Evolutionary conservation across 129 eudicot species (phyloP).

Genomic region (Ambrosia artemisiifolia): DNA sequence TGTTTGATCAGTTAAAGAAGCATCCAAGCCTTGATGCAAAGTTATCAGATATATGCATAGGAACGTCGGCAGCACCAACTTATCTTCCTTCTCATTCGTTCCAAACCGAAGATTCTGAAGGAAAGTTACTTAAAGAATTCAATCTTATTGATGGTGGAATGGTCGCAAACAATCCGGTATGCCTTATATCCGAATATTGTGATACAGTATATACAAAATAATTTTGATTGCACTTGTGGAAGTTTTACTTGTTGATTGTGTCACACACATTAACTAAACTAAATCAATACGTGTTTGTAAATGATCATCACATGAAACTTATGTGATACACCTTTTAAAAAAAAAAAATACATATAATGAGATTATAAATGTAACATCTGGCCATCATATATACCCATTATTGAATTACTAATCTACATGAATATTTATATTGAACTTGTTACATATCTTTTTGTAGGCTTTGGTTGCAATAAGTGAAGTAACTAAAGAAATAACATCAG

Average conservation of each 20-base stretch:
- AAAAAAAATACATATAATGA: too few relatives aligned
- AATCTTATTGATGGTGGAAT: conserved; percentile 58
- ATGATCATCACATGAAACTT: too few relatives aligned
- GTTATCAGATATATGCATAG: conserved; percentile 47
- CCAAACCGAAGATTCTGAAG: conserved; percentile 8
- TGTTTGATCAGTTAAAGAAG: conserved; percentile 25
- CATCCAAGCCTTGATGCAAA: conserved; percentile 36
- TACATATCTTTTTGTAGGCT: conserved; percentile 18
- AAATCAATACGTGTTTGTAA: too few relatives aligned
- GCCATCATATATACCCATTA: neutral
- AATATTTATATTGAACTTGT: neutral
- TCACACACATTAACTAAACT: too few relatives aligned
- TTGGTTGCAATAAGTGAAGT: conserved; percentile 33
- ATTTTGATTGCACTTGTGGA: too few relatives aligned
- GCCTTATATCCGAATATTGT: neutral
- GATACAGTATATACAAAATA: too few relatives aligned
- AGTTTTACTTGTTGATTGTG: too few relatives aligned
- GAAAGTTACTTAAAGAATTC: conserved; percentile 26
- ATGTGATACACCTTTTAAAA: too few relatives aligned
- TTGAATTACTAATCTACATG: neutral
- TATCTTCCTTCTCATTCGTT: conserved; percentile 48
- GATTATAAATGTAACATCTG: neutral
- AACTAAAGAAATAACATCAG: conserved; percentile 21
- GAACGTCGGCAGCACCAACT: conserved; percentile 52
- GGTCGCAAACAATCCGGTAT: conserved; percentile 52